These are phyloP conservation scores for Calonectria honghensis DNA, from an alignment of 2,329 filamentous ascomycete genomes.

Conservation along the genomic window DNA sequence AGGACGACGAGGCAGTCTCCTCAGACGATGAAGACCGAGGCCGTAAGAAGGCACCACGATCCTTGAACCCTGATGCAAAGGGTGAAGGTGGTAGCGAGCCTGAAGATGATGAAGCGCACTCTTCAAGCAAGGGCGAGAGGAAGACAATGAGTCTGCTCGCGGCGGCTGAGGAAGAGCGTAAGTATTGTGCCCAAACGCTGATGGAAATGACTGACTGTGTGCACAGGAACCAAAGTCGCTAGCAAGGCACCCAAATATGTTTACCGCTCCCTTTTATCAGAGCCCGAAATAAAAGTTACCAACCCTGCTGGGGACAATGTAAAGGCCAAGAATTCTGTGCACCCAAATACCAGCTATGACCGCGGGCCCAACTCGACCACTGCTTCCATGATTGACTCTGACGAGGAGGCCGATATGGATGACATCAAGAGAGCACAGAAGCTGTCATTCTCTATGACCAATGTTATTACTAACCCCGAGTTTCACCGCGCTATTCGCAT, in stretches of 20 bases:
- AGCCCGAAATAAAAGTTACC: conserved; percentile 80
- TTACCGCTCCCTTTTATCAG: conserved; percentile 79
- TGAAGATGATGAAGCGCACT: conserved; percentile 58
- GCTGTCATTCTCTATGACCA: conserved; percentile 86
- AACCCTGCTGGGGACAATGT: conserved; percentile 77
- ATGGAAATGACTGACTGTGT: neutral
- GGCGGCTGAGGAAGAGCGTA: conserved; percentile 87
- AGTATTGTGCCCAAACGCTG: conserved; percentile 58
- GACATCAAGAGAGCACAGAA: conserved; percentile 93
- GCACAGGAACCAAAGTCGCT: conserved; percentile 71
- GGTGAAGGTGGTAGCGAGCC: conserved; percentile 51
- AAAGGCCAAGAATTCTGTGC: conserved; percentile 77
- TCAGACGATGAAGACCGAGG: conserved; percentile 83
- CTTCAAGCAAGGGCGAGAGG: conserved; percentile 61
- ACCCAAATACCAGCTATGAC: conserved; percentile 91
- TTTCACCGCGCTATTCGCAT: conserved; percentile 90
- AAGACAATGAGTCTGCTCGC: conserved; percentile 79
- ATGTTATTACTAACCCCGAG: conserved; percentile 84
- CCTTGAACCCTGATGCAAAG: conserved; percentile 64
- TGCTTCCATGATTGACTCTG: conserved; percentile 82
- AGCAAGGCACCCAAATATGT: conserved; percentile 70
- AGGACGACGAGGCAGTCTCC: conserved; percentile 78
- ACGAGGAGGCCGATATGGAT: conserved; percentile 88
- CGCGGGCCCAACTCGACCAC: conserved; percentile 74
- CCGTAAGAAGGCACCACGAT: conserved; percentile 72